phyloP scores from a whole-genome alignment of 2,329 filamentous ascomycete species.

The Diplodia scrobiculata region DNA sequence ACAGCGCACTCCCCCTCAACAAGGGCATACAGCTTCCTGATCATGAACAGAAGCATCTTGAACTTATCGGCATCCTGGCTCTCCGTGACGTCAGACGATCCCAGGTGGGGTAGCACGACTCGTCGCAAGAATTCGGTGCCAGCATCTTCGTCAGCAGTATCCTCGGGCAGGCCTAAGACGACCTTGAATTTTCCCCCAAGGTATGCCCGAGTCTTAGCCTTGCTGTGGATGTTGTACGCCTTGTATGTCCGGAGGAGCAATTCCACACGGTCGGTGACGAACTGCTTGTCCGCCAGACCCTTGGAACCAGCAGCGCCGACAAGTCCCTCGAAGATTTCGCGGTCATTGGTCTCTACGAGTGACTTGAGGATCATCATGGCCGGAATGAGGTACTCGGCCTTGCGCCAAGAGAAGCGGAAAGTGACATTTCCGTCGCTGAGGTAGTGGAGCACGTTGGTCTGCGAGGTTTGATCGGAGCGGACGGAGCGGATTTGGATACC shows the following conservation, averaged over 20 bases:
- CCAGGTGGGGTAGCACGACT: constrained; percentile 88
- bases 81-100: constrained; percentile 79
- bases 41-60: constrained; percentile 91
- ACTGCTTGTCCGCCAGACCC: constrained; percentile 77
- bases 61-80: constrained; percentile 90
- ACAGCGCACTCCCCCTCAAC: constrained; percentile 89
- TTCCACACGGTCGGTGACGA: constrained; percentile 92
- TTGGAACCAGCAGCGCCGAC: constrained; percentile 76
- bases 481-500: constrained; percentile 91
- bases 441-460: constrained; percentile 96
- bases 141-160: constrained; percentile 82
- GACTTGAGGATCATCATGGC: constrained; percentile 97
- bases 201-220: constrained; percentile 78
- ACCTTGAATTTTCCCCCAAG: constrained; percentile 89
- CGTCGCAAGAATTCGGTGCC: constrained; percentile 88
- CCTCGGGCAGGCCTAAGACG: constrained; percentile 80
- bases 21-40: constrained; percentile 88
- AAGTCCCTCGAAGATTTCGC: constrained; percentile 92
- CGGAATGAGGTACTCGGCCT: constrained; percentile 94
- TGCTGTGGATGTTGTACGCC: constrained; percentile 79
- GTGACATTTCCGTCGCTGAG: constrained; percentile 94
- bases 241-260: constrained; percentile 92
- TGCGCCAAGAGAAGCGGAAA: constrained; percentile 96
- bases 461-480: constrained; percentile 94
- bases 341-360: constrained; percentile 90